Percentiles rank a stretch among this genome's conserved stretches.
These are phyloP conservation scores for Takashimella tepidaria DNA, from an alignment of 1,284 basidiomycete species.

Conservation along the genomic window DNA sequence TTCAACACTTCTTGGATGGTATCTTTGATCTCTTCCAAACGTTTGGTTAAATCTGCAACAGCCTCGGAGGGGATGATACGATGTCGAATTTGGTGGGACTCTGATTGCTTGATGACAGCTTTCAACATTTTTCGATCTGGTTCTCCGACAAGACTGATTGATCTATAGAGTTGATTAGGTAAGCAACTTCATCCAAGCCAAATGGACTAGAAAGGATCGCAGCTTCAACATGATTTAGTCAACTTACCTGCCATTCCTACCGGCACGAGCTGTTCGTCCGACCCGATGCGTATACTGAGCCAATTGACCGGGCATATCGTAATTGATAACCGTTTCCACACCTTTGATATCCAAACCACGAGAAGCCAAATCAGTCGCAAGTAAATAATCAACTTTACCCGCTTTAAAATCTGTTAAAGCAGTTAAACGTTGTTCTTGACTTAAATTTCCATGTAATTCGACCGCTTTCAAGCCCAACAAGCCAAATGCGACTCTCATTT, in stretches of 20 bases:
- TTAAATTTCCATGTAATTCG: conserved; percentile 90
- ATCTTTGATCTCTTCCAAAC: conserved; percentile 62
- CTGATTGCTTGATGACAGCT: conserved; percentile 84
- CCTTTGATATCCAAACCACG: conserved; percentile 96
- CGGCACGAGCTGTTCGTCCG: conserved; percentile 92
- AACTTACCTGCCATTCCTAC: conserved; percentile 76
- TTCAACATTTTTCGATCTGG: conserved; percentile 95
- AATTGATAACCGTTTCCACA: conserved; percentile 96
- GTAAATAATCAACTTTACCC: conserved; percentile 76
- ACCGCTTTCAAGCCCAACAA: conserved; percentile 80
- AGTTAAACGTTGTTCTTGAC: conserved; percentile 87
- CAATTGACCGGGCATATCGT: conserved; percentile 92
- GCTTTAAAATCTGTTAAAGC: conserved; percentile 83
- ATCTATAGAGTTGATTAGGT: conserved; percentile 53
- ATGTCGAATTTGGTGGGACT: conserved; percentile 79
- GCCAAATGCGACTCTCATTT: conserved; percentile 89
- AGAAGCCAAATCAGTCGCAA: conserved; percentile 93
- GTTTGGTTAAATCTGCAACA: conserved; percentile 64
- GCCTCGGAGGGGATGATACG: conserved; percentile 80
- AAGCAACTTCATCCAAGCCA: background rate
- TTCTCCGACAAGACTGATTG: conserved; percentile 94
- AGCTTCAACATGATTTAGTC: conserved; percentile 1
- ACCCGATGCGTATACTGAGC: conserved; percentile 95
- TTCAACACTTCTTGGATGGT: conserved; percentile 77
- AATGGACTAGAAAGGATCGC: background rate